These are phyloP conservation scores for Diaporthe sp. DNA, from an alignment of 2,329 filamentous ascomycete genomes.

Conservation along the genomic window DNA sequence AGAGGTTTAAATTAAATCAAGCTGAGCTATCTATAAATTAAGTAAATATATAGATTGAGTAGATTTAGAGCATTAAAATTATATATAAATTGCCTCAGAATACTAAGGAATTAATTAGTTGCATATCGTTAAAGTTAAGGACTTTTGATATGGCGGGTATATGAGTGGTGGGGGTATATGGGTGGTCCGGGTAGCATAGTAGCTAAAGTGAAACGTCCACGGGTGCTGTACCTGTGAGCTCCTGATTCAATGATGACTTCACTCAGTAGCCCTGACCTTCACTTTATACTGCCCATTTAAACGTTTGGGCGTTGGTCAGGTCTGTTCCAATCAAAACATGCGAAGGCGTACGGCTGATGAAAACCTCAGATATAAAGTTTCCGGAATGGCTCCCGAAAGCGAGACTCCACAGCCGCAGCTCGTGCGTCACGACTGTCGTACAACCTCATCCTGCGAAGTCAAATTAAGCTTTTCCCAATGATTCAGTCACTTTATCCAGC, in stretches of 20 bases:
- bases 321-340: not conserved
- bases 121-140: no score
- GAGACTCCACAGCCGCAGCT: not conserved
- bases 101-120: no score
- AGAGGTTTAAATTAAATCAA: no score
- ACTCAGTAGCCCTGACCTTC: no score
- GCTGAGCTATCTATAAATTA: no score
- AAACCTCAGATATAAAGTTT: not conserved
- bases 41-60: no score
- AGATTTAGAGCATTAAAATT: no score
- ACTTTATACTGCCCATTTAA: not conserved
- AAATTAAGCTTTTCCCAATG: conserved; percentile 15
- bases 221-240: not conserved
- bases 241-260: not conserved
- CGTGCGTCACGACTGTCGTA: not conserved
- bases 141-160: no score
- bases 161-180: no score
- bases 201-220: not conserved
- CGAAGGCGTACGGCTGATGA: no score
- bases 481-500: not conserved
- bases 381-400: not conserved
- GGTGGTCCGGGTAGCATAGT: no score
- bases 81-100: no score
- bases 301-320: not conserved
- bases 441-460: not conserved